Base-by-base conservation (phyloP, 208 protist species). In the Crithidia fasciculata region DNA sequence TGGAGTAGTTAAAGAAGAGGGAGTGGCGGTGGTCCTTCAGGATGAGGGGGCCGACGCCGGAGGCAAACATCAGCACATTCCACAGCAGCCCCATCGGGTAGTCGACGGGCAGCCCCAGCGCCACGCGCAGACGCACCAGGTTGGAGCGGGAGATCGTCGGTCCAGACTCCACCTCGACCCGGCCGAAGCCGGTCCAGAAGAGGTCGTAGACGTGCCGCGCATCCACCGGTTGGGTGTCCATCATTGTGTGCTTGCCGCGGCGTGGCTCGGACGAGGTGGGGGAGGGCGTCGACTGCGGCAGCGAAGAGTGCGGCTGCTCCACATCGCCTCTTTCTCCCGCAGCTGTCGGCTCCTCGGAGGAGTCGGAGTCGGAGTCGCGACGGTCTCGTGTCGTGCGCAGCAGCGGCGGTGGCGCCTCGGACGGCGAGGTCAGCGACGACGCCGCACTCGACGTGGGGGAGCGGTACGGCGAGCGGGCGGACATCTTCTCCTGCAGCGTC, bases 81-180 rank as follows among this genome's bases (percentile, higher is more conserved):
- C 90, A 95, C 16, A 95, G 77, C 49, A 93, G 76, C 40, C 72
- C 69, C 69, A 90, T 85, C 12, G 88, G 82, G 74, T 88, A 93
- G 36, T 56, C 49, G 8, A 40, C 39, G 0, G 74, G 66, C n/a
- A 95, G 79, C 0, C 87, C 87, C 5, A 95, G 80, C 0, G 82
- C 65, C 2, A 50, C 59, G 16, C 81, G 82, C 6, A 93, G 71
- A 13, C 54, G 62, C 8, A 80, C 13, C 49, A 93, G 78, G 18
- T 80, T 79, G 18, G 80, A 68, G n/a, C 75, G 52, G 4, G 73
- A 84, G 15, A 95, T 76, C 4, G 80, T 80, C 3, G 90, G 90
- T 15, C 75, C 39, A 16, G 81, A 83, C 58, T 95, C 86, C 45
- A 95, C 83, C 74, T 95, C 90, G 10, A 95, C 90, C 5, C 90